Conservation (phyloP, 2,329 filamentous ascomycete genomes). For the Curvularia spicifera region DNA sequence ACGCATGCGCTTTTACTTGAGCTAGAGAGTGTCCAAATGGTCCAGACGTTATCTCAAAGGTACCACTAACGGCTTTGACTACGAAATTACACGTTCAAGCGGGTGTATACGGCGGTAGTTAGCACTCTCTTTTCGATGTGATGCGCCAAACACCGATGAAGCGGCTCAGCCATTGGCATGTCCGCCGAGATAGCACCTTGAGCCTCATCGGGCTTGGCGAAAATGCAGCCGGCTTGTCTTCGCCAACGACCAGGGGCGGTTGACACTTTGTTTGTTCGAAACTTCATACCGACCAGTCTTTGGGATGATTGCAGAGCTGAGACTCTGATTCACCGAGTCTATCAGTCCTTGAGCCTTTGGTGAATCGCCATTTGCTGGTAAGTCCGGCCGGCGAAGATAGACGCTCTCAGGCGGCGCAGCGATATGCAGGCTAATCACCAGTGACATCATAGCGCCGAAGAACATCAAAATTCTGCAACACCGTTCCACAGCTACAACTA, state of each 20-base stretch:
- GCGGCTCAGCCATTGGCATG: conserved; percentile 8
- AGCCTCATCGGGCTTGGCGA: conserved; percentile 31
- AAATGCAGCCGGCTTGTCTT: conserved; percentile 28
- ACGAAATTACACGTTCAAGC: background rate
- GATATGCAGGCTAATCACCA: conserved; percentile 26
- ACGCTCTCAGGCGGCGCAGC: conserved; percentile 18
- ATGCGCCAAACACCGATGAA: background rate
- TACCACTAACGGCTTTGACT: background rate
- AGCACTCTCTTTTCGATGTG: background rate
- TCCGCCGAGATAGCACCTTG: conserved; percentile 19
- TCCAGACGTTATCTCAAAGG: conserved; percentile 2
- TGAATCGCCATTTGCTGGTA: conserved; percentile 18
- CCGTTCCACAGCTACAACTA: conserved; percentile 29
- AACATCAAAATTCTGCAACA: conserved; percentile 28
- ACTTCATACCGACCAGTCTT: background rate
- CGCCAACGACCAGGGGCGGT: conserved; percentile 17
- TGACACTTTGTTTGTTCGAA: conserved; percentile 17
- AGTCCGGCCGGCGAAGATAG: conserved; percentile 5
- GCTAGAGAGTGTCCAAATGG: background rate
- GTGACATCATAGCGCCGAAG: conserved; percentile 37
- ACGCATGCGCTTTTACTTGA: conserved; percentile 18
- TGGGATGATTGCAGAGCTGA: background rate
- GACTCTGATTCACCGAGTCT: conserved; percentile 12
- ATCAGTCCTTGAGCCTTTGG: conserved; percentile 15
- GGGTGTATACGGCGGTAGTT: background rate